Evolutionary conservation across 805 yeast species (phyloP), one percentile per base, ranked within the genome.

Genomic region (Jamesozyma rosinii): DNA sequence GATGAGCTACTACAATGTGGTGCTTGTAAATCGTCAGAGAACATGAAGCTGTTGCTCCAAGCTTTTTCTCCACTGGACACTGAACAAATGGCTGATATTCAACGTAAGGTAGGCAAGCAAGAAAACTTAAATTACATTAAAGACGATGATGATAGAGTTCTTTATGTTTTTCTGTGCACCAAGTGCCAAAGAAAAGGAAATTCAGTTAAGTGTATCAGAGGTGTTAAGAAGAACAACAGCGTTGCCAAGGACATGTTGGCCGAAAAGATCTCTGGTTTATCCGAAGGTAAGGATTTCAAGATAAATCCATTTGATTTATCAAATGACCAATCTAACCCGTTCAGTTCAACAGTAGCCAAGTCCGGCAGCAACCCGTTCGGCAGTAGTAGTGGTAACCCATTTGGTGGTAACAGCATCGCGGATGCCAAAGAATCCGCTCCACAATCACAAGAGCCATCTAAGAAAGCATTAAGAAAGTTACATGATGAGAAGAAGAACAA

Each of bases 101-200:
- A 53, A 40, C 26, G 33, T 10, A 41, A 37, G 14, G 21, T 44
- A 3, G 46, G 47, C 15, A 26, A 45, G 1, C 14, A 48, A 10
- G 46, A 47, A 34, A 49, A 49, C 33, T 44, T 50, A 44, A 37
- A 41, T 9, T 51, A 49, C 33, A 48, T 59, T 9, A 74, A 74
- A 30, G 70, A 80, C 10, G 68, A 77, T 35, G 87, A 89, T 57
- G 95, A 86, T 54, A 75, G 98, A 46, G 79, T 78, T 3, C 63
- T 92, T 15, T 92, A 90, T 55, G 71, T 92, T 0, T 84, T 90
- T 58, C 77, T 79, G 1, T 92, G 98, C 63, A 57, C 67, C 15
- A 73, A 75, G 36, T 92, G 98, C 60, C 72, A 82, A 37, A 71
- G 85, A 48, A 74, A 76, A 51, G 69, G 73, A 3, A 95, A 95